phyloP scores from a whole-genome alignment of 192 early-diverging fungal species.

The Rhizophagus clarus region DNA sequence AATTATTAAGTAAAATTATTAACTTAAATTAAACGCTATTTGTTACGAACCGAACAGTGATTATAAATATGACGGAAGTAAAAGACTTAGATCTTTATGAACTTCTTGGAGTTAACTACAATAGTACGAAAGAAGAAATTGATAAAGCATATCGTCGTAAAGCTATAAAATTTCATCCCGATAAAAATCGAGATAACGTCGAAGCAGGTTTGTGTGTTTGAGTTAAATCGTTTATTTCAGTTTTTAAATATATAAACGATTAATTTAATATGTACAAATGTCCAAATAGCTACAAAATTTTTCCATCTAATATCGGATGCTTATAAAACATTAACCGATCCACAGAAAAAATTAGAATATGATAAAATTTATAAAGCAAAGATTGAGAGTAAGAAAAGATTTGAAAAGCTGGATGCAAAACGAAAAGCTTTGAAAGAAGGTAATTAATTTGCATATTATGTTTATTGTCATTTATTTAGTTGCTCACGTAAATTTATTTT shows the following conservation, averaged over 20 bases:
- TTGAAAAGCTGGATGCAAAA: conserved; percentile 45
- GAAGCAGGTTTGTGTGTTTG: conserved; percentile 50
- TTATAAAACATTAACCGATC: conserved; percentile 41
- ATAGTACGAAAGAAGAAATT: conserved; percentile 46
- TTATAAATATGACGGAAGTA: no score
- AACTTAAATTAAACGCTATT: no score
- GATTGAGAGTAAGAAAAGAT: conserved; percentile 40
- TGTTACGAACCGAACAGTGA: no score
- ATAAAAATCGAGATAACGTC: conserved; percentile 73
- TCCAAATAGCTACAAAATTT: conserved; percentile 29
- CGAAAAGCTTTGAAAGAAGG: conserved; percentile 40
- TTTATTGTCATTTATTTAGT: not conserved
- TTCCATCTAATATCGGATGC: conserved; percentile 42
- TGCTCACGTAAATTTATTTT: not conserved
- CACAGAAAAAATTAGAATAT: conserved; percentile 40
- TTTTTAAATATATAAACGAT: not conserved
- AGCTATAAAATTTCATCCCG: conserved; percentile 85
- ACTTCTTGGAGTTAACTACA: conserved; percentile 48
- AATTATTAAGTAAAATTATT: no score
- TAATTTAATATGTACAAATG: not conserved
- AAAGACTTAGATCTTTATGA: conserved; percentile 53
- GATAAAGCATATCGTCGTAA: conserved; percentile 55
- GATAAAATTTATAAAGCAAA: conserved; percentile 42
- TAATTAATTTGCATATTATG: not conserved
- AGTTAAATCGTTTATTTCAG: conserved; percentile 9